Conservation (phyloP, 129 eudicot species). For the Saussurea involucrata region DNA sequence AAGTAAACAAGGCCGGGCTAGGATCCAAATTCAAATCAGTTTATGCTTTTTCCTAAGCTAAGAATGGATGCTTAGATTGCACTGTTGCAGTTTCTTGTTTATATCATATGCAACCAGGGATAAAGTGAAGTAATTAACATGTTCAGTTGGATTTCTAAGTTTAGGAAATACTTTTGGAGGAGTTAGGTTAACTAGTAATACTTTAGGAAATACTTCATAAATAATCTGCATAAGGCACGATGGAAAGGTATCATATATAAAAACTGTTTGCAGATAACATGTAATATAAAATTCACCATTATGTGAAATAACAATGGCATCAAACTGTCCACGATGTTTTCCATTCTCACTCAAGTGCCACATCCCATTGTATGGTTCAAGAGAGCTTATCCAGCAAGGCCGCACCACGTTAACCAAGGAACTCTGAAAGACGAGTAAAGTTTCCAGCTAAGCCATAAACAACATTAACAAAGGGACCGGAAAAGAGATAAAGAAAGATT, state of each 20-base stretch:
- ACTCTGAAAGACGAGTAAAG: conserved; percentile 43
- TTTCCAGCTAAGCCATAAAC: conserved; percentile 5
- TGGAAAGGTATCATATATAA: background rate
- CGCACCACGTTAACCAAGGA: conserved; percentile 69
- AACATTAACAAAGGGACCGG: background rate
- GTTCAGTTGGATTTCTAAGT: no score
- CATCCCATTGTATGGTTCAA: conserved; percentile 87
- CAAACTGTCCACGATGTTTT: conserved; percentile 81
- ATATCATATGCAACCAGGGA: no score
- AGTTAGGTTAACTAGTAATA: no score
- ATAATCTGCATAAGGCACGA: background rate
- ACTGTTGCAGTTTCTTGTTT: no score
- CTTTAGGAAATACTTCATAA: background rate
- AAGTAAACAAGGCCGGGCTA: no score
- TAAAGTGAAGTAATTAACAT: no score
- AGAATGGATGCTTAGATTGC: no score
- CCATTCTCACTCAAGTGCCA: conserved; percentile 97
- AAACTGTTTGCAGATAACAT: background rate
- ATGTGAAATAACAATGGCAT: conserved; percentile 87
- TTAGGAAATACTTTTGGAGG: no score
- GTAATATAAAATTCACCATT: conserved; percentile 49
- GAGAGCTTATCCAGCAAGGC: conserved; percentile 91
- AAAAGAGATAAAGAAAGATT: background rate
- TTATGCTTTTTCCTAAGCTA: no score
- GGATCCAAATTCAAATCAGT: no score